These are phyloP conservation scores for Mycothermus thermophilus DNA, from an alignment of 495 filamentous ascomycete species.

Conservation along the genomic window DNA sequence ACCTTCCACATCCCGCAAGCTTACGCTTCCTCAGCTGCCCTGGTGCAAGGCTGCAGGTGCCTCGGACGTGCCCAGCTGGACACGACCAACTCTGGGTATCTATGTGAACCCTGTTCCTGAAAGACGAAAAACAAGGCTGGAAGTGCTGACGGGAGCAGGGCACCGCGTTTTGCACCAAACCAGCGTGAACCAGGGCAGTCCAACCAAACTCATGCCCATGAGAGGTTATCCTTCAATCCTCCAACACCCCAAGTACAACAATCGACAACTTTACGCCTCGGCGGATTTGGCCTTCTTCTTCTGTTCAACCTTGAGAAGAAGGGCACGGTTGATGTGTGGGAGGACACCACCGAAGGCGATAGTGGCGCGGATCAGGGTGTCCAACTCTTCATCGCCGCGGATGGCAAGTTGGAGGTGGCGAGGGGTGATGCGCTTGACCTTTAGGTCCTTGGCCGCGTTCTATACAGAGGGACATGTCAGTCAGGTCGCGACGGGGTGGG, in stretches of 20 bases:
- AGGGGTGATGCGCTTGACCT: slow-evolving; percentile 99
- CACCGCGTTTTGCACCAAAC: too few species aligned
- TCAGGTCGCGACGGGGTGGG: not conserved
- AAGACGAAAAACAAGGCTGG: too few species aligned
- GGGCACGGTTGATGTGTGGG: slow-evolving; percentile 95
- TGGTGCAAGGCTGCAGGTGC: too few species aligned
- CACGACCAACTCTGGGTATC: too few species aligned
- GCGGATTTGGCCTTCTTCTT: slow-evolving; percentile 87
- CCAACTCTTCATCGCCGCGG: slow-evolving; percentile 94
- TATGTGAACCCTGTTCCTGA: too few species aligned
- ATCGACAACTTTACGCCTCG: slow-evolving; percentile 32
- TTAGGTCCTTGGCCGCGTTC: slow-evolving; percentile 98
- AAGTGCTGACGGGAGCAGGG: too few species aligned
- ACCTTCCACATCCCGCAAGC: too few species aligned
- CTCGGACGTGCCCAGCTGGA: too few species aligned
- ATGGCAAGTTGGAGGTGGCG: slow-evolving; percentile 97
- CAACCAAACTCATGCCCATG: too few species aligned
- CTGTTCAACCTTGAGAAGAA: slow-evolving; percentile 96
- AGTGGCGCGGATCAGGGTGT: slow-evolving; percentile 92
- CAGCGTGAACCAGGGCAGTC: not conserved
- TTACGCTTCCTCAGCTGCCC: too few species aligned
- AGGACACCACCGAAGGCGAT: slow-evolving; percentile 98
- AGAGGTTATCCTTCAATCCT: too few species aligned
- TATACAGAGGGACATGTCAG: slow-evolving; percentile 13
- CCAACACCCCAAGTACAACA: not conserved